Evolutionary conservation across 768 basidiomycete species (phyloP), one percentile per base, ranked within the genome.

Genomic region (Filobasidium floriforme): DNA sequence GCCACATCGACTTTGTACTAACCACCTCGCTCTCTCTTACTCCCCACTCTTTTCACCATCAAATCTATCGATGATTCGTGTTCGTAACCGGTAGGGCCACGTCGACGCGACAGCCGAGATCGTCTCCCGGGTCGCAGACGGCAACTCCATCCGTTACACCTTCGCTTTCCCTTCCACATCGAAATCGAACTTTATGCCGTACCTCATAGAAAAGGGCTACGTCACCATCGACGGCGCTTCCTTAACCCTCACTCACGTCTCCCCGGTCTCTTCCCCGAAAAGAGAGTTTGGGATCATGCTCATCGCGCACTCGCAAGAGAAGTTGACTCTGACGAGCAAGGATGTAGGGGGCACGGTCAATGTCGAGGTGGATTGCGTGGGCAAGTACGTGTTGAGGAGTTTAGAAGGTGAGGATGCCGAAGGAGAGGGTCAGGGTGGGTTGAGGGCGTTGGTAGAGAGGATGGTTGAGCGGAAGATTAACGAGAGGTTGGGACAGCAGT

Each of bases 211-310:
- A 32, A 99, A 99, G 77, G 96, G 96, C 63, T 99, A 92, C 78
- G 83, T 98, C 68, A 85, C 92, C 11, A 85, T 99, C 71, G 96
- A 99, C 76, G 96, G 96, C 19, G 85, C 92, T 9, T 96, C 92
- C 7, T 83, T 99, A 52, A 99, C 96, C 1, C 71, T 99, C 72
- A 97, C 92, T 0, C 81, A 81, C 37, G 91, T 98, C 40, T 79
- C 73, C 15, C 62, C 61, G 19, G 86, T 79, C 85, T 76, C 69
- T 72, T 28, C 73, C 81, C 65, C 68, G 4, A 69, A 68, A 9
- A 59, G 85, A 44, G 84, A 80, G 51, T 94, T 98, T 74, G 86
- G 87, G 41, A 84, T 99, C 61, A 98, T 98, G 93, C 85, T 99
- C 70, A 93, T 99, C 79, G 85, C 85, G 72, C 93, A 98, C 79